Evolutionary conservation across 768 basidiomycete species (phyloP).

Genomic region (Naganishia vishniacii): DNA sequence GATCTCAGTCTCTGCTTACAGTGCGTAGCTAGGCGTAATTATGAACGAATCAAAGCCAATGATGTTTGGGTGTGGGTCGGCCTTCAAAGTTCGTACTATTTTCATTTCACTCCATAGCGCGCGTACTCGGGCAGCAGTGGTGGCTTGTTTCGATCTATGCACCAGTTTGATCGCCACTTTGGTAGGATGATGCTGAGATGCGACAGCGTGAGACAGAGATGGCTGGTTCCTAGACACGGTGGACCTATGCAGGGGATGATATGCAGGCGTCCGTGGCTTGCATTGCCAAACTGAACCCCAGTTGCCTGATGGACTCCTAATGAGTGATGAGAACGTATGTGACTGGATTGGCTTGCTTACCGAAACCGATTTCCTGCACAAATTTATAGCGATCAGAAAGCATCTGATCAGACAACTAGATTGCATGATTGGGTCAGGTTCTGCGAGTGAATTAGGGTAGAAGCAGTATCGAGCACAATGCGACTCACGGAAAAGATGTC

Average conservation of each 20-base stretch:
- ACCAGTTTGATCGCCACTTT: constrained; percentile 86
- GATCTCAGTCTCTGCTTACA: too few species aligned
- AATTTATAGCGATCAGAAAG: constrained; percentile 39
- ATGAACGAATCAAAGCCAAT: constrained; percentile 91
- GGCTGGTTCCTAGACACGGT: not conserved
- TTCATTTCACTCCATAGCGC: constrained; percentile 99
- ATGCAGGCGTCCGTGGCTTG: constrained; percentile 30
- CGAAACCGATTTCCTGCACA: constrained; percentile 43
- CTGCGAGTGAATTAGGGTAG: too few species aligned
- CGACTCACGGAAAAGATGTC: constrained; percentile 29
- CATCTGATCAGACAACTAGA: constrained; percentile 39
- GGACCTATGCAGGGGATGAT: constrained; percentile 22
- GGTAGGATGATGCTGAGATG: constrained; percentile 23
- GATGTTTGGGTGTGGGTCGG: constrained; percentile 82
- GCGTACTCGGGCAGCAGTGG: constrained; percentile 80
- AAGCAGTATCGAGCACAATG: too few species aligned
- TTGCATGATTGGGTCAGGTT: not conserved
- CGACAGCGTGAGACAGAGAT: constrained; percentile 18
- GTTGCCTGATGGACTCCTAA: constrained; percentile 31
- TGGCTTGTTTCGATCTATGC: constrained; percentile 71
- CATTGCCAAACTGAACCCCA: constrained; percentile 46
- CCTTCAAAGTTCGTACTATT: constrained; percentile 75
- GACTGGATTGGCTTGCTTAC: too few species aligned
- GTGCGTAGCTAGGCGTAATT: constrained; percentile 80
- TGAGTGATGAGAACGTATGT: too few species aligned